A percentile compares a stretch with the other conserved stretches of the same genome.
phyloP scores from a whole-genome alignment of 306 rosid species.

The Citrullus amarus region DNA sequence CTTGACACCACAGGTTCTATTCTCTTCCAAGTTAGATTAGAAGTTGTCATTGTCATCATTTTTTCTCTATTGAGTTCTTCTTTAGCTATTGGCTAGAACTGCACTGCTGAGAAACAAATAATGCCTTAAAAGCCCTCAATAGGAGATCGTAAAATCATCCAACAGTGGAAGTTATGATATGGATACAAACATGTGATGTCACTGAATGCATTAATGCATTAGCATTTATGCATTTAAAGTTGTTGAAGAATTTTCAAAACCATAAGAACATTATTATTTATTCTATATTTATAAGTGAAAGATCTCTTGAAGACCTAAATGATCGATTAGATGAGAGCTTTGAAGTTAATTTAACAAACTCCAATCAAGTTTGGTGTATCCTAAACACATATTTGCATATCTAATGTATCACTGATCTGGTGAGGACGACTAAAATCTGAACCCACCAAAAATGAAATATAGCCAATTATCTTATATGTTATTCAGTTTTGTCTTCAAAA shows the following conservation, averaged over 20 bases:
- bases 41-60: background rate
- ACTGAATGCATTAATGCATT: background rate
- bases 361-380: background rate
- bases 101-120: background rate
- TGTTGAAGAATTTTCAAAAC: constrained; percentile 1
- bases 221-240: background rate
- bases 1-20: background rate
- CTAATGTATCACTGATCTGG: background rate
- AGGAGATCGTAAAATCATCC: background rate
- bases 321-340: background rate
- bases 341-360: background rate
- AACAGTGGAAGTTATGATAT: background rate
- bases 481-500: background rate
- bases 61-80: background rate
- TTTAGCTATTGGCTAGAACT: background rate
- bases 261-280: background rate
- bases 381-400: background rate
- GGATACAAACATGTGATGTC: background rate
- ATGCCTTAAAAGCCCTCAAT: background rate
- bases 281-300: background rate
- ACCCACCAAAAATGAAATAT: background rate
- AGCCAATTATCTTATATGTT: background rate
- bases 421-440: background rate
- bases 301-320: background rate
- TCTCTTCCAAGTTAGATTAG: constrained; percentile 7